Conservation (phyloP, 306 rosid species). For the Ormosia semicastrata region DNA sequence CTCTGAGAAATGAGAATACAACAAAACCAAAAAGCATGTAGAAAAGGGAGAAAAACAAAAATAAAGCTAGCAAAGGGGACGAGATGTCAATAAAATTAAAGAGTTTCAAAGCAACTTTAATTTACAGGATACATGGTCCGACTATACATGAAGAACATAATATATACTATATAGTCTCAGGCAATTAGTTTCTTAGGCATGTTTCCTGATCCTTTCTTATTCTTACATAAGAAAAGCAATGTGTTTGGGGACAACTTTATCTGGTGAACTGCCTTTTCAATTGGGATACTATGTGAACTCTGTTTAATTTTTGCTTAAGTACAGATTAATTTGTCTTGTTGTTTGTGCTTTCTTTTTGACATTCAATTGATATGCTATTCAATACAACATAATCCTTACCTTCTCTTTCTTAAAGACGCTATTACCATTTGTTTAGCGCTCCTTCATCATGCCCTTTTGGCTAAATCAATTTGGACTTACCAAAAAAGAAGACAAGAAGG, state of each 20-base stretch:
- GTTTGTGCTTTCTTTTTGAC: constrained; percentile 59
- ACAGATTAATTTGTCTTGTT: constrained; percentile 64
- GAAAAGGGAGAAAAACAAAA: constrained; percentile 36
- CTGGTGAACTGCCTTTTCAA: constrained; percentile 49
- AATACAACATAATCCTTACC: constrained; percentile 36
- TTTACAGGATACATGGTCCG: constrained; percentile 22
- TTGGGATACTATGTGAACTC: constrained; percentile 46
- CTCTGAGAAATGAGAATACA: constrained; percentile 35
- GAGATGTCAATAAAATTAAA: constrained; percentile 22
- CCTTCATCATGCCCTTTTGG: constrained; percentile 47
- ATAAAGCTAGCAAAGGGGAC: constrained; percentile 34
- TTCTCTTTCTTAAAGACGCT: constrained; percentile 39
- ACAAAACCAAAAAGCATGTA: constrained; percentile 32
- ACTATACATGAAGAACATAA: constrained; percentile 7
- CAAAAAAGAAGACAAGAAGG: constrained; percentile 59
- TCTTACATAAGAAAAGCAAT: constrained; percentile 49
- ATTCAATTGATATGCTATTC: constrained; percentile 34
- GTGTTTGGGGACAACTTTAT: constrained; percentile 47
- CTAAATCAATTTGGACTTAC: constrained; percentile 50
- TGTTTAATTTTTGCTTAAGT: constrained; percentile 50
- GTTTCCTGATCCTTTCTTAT: constrained; percentile 35
- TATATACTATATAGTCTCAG: neutral
- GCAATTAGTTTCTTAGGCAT: constrained; percentile 33
- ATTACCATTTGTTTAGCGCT: constrained; percentile 55
- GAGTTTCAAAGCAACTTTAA: constrained; percentile 26